Base-by-base conservation (phyloP, 805 yeast genomes). In the Lipomyces chichibuensis region DNA sequence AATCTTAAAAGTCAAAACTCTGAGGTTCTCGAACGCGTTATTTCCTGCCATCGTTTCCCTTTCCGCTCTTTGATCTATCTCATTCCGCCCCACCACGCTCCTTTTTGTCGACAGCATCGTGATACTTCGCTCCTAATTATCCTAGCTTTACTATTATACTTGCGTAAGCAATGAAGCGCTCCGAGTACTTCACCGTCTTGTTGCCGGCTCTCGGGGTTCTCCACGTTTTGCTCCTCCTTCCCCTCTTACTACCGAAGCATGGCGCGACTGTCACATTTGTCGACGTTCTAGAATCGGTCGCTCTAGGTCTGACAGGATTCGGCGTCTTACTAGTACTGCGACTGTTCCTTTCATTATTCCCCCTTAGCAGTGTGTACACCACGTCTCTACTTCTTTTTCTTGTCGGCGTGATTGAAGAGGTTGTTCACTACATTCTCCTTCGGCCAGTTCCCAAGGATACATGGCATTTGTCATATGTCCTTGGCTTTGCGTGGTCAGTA, bases 371-470 rank as follows among this genome's bases (percentile, higher is more conserved):
- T n/a, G 67, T 67, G 13, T 57, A 37, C 60, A 64, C 64, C 7
- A 67, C 70, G 43, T 67, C 70, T 46, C 53, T 64, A 1, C 63
- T 64, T 56, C 65, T 67, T 3, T 67, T 67, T 59, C 63, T 54
- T 46, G 70, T 67, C 49, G 70, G 70, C 23, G 58, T 67, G 33
- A 52, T 64, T 43, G 70, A 67, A 61, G 70, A 67, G 37, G 37
- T 56, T 33, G 66, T 64, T 9, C 70, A 67, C 52, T 67, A 37
- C 55, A 35, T 56, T 17, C 63, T 67, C 20, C 55, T 67, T 9
- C 54, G 29, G 29, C 65, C 65, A n/a, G 56, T 67, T 32, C 59
- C 62, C 32, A 67, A 53, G 35, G 25, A 37, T 33, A 67, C 63
- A 25, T 67, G 70, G 70, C 67, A 67, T 37, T 63, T 37, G 35